Conservation (phyloP, 805 yeast species). For the Nematodospora valgi region DNA sequence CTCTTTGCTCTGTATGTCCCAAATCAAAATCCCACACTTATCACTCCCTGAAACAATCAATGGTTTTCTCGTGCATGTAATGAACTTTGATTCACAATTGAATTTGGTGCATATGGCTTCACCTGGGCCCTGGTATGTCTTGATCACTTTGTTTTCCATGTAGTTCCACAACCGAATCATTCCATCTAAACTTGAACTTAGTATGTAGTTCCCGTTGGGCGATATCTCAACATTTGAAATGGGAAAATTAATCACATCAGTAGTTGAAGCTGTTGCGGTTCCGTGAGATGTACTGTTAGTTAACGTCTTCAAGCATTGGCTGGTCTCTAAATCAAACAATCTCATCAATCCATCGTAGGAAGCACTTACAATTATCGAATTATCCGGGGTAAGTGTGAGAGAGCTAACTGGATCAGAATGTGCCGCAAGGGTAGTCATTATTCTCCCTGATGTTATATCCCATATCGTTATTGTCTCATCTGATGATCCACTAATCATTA, state of each 20-base stretch:
- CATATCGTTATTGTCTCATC: conserved; percentile 91
- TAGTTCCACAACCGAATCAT: conserved; percentile 81
- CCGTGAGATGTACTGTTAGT: conserved; percentile 66
- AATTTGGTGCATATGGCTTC: conserved; percentile 50
- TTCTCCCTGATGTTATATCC: conserved; percentile 72
- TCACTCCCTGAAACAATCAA: conserved; percentile 63
- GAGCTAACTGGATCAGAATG: conserved; percentile 88
- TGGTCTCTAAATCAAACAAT: conserved; percentile 81
- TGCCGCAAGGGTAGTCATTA: conserved; percentile 79
- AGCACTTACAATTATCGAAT: conserved; percentile 79
- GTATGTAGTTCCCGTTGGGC: conserved; percentile 75
- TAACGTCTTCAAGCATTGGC: conserved; percentile 87
- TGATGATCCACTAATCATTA: conserved; percentile 77
- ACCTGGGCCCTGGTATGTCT: conserved; percentile 51
- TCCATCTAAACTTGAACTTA: conserved; percentile 82
- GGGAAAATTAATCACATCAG: conserved; percentile 56
- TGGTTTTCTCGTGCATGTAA: conserved; percentile 32
- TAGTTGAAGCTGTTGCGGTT: conserved; percentile 55
- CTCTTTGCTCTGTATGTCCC: conserved; percentile 65
- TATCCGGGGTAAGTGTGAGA: conserved; percentile 71
- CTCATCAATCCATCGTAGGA: conserved; percentile 91
- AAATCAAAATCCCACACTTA: conserved; percentile 47
- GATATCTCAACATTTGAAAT: conserved; percentile 69
- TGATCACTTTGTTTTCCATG: conserved; percentile 73
- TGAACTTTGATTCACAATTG: conserved; percentile 51